Percentiles rank a stretch among this genome's conserved stretches.
Conservation (phyloP, 2,329 filamentous ascomycete genomes). For the Torrubiella hemipterigena region DNA sequence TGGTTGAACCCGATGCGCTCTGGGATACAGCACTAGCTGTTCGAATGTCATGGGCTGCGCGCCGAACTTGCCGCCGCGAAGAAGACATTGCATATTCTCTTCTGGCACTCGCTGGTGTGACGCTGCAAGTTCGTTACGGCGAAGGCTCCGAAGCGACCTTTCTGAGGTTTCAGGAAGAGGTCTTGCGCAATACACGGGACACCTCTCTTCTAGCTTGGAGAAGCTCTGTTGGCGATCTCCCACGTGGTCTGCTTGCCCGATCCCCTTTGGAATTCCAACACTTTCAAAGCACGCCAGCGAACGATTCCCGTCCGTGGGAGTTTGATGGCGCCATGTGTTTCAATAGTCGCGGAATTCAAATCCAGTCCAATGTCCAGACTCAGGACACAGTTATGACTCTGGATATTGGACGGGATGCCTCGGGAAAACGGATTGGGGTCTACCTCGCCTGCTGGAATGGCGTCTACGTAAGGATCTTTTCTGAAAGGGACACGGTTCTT, state of each 20-base stretch:
- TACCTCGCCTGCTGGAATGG: neutral
- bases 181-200: constrained; percentile 5
- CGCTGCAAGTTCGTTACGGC: constrained; percentile 3
- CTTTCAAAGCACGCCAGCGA: constrained; percentile 1
- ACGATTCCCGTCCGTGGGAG: constrained; percentile 1
- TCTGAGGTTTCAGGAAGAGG: constrained; percentile 4
- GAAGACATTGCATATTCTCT: constrained; percentile 4
- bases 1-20: neutral
- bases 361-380: constrained; percentile 2
- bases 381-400: neutral
- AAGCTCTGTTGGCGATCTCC: neutral
- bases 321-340: constrained; percentile 4
- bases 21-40: constrained; percentile 3
- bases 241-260: constrained; percentile 3
- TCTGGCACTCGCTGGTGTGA: constrained; percentile 2
- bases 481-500: neutral
- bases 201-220: constrained; percentile 5
- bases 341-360: constrained; percentile 4
- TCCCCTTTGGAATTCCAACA: constrained; percentile 5
- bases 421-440: neutral
- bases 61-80: constrained; percentile 1
- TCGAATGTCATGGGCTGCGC: constrained; percentile 3
- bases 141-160: constrained; percentile 2
- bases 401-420: neutral
- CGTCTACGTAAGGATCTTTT: neutral